Percentiles rank a stretch among this genome's conserved stretches.
phyloP scores from a whole-genome alignment of 75 land plant genomes.

The Pinus albicaulis region DNA sequence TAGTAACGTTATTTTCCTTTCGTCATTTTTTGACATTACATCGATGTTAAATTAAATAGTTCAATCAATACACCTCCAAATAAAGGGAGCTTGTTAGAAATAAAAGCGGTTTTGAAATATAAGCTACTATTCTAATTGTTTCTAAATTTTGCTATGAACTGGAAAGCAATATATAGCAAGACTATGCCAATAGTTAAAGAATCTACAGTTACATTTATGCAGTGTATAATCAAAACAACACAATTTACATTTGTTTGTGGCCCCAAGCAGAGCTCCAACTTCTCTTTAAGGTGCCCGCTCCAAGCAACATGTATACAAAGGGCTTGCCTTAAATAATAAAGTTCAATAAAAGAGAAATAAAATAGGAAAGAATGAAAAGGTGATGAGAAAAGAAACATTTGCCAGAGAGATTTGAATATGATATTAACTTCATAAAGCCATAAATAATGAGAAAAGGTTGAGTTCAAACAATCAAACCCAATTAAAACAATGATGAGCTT shows the following conservation, averaged over 20 bases:
- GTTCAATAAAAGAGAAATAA: background rate
- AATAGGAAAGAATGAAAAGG: background rate
- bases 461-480: background rate
- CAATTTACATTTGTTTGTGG: slow-evolving; percentile 11
- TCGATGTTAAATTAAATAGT: no score
- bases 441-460: background rate
- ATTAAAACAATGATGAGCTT: background rate
- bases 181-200: slow-evolving; percentile 7
- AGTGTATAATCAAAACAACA: background rate
- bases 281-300: slow-evolving; percentile 6
- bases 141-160: no score
- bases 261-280: slow-evolving; percentile 7
- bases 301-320: slow-evolving; percentile 9
- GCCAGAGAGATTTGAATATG: background rate
- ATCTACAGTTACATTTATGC: slow-evolving; percentile 13
- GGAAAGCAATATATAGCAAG: no score
- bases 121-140: no score
- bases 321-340: slow-evolving; percentile 6
- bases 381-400: background rate
- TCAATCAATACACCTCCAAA: no score
- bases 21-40: no score
- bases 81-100: no score
- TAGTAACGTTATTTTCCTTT: no score
- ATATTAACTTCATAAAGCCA: background rate
- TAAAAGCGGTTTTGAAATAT: no score